Percentiles rank a stretch among this genome's conserved stretches.
Conservation (phyloP, 2,329 filamentous ascomycete genomes). For the Thielaviopsis punctulata region DNA sequence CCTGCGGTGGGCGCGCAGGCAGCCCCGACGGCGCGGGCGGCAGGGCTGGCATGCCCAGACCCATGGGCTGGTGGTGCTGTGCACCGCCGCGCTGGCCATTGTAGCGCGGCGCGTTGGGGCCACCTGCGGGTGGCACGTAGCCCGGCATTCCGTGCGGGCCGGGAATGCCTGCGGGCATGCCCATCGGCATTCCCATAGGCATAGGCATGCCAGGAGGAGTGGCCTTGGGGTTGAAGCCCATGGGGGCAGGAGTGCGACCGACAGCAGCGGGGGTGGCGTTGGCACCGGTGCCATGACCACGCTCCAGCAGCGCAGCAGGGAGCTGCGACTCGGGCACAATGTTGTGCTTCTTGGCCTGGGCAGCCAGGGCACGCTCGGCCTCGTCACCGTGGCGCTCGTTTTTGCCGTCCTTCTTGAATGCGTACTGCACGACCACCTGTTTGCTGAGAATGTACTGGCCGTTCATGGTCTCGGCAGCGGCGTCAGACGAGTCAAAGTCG, state of each 20-base stretch:
- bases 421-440: conserved; percentile 90
- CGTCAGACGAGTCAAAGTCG: conserved; percentile 85
- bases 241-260: conserved; percentile 14
- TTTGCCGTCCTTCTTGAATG: conserved; percentile 98
- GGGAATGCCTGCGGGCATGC: conserved; percentile 22
- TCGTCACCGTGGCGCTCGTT: conserved; percentile 90
- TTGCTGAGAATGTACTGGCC: conserved; percentile 96
- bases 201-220: conserved; percentile 16
- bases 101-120: conserved; percentile 1
- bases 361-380: conserved; percentile 79
- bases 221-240: conserved; percentile 21
- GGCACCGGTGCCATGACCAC: conserved; percentile 14
- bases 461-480: conserved; percentile 82
- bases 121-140: not conserved
- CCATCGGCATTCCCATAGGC: conserved; percentile 15
- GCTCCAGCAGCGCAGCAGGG: conserved; percentile 50
- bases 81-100: conserved; percentile 8
- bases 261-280: conserved; percentile 15
- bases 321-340: conserved; percentile 67
- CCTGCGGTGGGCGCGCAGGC: conserved; percentile 31
- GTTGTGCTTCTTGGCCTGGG: conserved; percentile 86
- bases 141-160: conserved; percentile 20
- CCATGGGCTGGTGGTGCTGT: conserved; percentile 12
- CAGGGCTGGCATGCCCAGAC: conserved; percentile 18
- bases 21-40: conserved; percentile 33